Evolutionary conservation across 1,284 basidiomycete species (phyloP), one percentile per base, ranked within the genome.

Genomic region (Microbotryum scabiosae): DNA sequence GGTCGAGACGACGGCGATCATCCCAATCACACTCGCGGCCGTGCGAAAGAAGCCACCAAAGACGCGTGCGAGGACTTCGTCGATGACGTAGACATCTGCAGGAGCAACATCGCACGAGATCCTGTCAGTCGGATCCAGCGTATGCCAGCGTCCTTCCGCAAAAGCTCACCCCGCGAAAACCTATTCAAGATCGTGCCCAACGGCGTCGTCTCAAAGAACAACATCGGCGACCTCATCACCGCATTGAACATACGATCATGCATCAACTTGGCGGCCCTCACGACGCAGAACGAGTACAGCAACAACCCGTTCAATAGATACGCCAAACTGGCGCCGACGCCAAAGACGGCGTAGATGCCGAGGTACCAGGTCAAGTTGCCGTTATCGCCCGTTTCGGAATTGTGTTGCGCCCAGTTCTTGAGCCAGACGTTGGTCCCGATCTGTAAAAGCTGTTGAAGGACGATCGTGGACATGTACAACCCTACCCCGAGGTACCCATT

Each of bases 51-150:
- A 77, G 45, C 79, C 80, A 70, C 83, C 82, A 43, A 92, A 84
- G 1, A 82, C 85, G 52, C 85, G 81, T 25, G 84, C 83, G 26
- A 93, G 81, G 8, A 89, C 51, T 70, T 88, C 76, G 66, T 97
- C 93, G 49, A 92, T 84, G 43, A 94, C 90, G 71, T 93, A 93
- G 50, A 88, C 84, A 73, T 98, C 94, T 41, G 6, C 91, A 84
- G 18, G 89, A 90, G 76, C 97, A 97, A 43, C 96, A 76, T 73
- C 93, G 93, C 59, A 92, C 73, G 50, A 89, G 84, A 18, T 87
- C 87, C 5, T 7, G 44, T 20, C 14, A 55, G 23, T 18, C 14
- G 21, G 5, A 20, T 47, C 5, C 28, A n/a, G 30, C 46, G 5
- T 18, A 4, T 26, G 20, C 10, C 10, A 28, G 3, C 12, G 36